phyloP scores from a whole-genome alignment of 495 filamentous ascomycete genomes.

The Aspergillus bridgeri region DNA sequence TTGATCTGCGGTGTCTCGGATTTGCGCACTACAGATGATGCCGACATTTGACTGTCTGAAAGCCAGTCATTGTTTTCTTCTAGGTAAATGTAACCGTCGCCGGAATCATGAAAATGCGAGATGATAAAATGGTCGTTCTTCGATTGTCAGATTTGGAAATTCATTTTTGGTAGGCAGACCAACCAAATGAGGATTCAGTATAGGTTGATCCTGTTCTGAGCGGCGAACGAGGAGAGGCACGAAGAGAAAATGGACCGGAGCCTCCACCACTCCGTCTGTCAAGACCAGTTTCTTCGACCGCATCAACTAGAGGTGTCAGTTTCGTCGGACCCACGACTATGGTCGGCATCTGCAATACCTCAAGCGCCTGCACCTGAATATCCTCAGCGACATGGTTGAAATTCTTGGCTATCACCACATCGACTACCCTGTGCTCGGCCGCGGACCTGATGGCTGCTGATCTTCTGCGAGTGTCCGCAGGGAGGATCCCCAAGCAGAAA shows the following conservation, averaged over 20 bases:
- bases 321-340: not conserved
- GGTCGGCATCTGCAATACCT: constrained; percentile 40
- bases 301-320: constrained; percentile 58
- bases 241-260: constrained; percentile 78
- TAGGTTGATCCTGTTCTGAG: constrained; percentile 24
- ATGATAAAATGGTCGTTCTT: constrained; percentile 85
- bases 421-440: constrained; percentile 51
- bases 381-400: constrained; percentile 64
- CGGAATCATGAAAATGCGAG: constrained; percentile 76
- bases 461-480: constrained; percentile 21
- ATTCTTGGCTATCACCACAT: constrained; percentile 77
- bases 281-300: constrained; percentile 74
- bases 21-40: constrained; percentile 45
- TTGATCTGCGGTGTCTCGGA: constrained; percentile 14
- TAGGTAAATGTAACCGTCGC: constrained; percentile 67
- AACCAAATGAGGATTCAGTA: constrained; percentile 49
- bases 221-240: constrained; percentile 60
- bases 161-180: constrained; percentile 2
- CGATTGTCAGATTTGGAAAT: constrained; percentile 4
- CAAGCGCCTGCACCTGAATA: constrained; percentile 85
- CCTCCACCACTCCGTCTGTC: constrained; percentile 63
- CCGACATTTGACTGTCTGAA: constrained; percentile 42
- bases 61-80: constrained; percentile 55
- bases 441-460: constrained; percentile 15
- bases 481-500: constrained; percentile 66